Conservation (phyloP, 768 basidiomycete genomes). For the Podaxis carcinomalis region DNA sequence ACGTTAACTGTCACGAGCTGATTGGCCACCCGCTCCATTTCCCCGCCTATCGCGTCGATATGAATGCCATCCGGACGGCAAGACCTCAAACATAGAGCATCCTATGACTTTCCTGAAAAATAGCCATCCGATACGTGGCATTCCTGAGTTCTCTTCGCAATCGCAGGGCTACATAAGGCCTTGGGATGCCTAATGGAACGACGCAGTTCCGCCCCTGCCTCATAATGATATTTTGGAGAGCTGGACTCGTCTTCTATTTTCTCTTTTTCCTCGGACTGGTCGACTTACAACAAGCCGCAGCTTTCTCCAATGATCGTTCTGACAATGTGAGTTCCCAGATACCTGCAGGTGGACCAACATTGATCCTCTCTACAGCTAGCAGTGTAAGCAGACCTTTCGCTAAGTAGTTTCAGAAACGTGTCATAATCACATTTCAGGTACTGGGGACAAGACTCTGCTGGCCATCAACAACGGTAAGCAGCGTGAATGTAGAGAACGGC, state of each 20-base stretch:
- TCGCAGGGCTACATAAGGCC: conserved; percentile 1
- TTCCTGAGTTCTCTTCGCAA: background rate
- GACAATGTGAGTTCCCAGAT: conserved; percentile 29
- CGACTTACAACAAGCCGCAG: conserved; percentile 17
- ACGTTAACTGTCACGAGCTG: conserved; percentile 4
- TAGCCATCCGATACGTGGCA: conserved; percentile 5
- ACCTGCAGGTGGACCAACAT: background rate
- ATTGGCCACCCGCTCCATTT: conserved; percentile 1
- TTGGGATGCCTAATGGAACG: background rate
- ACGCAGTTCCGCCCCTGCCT: background rate
- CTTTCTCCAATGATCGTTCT: conserved; percentile 30
- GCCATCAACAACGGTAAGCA: conserved; percentile 31
- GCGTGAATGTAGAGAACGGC: background rate
- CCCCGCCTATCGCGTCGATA: conserved; percentile 3
- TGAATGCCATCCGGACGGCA: conserved; percentile 3
- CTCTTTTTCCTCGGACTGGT: conserved; percentile 14
- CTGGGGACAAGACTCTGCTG: conserved; percentile 38
- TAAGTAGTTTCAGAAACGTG: background rate
- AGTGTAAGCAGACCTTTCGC: conserved; percentile 23
- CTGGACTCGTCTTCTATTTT: conserved; percentile 8
- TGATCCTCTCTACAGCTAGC: conserved; percentile 25
- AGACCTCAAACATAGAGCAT: background rate
- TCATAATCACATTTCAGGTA: conserved; percentile 22
- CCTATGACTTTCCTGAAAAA: conserved; percentile 5
- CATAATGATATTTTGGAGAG: conserved; percentile 5